Conservation (phyloP, 306 rosid species). For the Alnus rubra region DNA sequence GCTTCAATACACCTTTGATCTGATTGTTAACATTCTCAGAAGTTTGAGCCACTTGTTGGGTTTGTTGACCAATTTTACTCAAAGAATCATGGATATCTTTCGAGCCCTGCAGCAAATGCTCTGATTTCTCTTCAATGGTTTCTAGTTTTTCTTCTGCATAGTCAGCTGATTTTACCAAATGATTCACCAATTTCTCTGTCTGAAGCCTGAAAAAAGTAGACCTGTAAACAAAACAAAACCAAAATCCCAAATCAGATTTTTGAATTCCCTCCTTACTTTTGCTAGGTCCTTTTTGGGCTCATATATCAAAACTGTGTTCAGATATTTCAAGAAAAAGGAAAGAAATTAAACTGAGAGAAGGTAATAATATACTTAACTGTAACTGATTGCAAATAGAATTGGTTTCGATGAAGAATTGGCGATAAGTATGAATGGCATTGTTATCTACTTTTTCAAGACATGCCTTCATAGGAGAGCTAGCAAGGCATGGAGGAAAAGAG, state of each 20-base stretch:
- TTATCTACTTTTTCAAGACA: constrained; percentile 55
- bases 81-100: constrained; percentile 47
- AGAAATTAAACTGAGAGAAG: not conserved
- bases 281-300: not conserved
- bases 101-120: constrained; percentile 48
- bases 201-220: constrained; percentile 61
- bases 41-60: constrained; percentile 53
- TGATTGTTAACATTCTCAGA: constrained; percentile 51
- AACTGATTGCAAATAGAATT: constrained; percentile 74
- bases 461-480: constrained; percentile 38
- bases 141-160: constrained; percentile 66
- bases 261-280: not conserved
- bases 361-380: constrained; percentile 53
- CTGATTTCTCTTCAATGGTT: constrained; percentile 53
- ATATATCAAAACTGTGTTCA: not conserved
- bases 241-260: not conserved
- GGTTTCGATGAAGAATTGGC: constrained; percentile 85
- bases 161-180: constrained; percentile 58
- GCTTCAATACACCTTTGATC: constrained; percentile 46
- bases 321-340: not conserved
- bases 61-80: constrained; percentile 38
- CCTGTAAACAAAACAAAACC: constrained; percentile 30
- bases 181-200: constrained; percentile 82
- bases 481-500: constrained; percentile 60
- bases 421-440: constrained; percentile 59